Evolutionary conservation across 2,329 filamentous ascomycete species (phyloP).

Genomic region (Pseudogymnoascus sp.): DNA sequence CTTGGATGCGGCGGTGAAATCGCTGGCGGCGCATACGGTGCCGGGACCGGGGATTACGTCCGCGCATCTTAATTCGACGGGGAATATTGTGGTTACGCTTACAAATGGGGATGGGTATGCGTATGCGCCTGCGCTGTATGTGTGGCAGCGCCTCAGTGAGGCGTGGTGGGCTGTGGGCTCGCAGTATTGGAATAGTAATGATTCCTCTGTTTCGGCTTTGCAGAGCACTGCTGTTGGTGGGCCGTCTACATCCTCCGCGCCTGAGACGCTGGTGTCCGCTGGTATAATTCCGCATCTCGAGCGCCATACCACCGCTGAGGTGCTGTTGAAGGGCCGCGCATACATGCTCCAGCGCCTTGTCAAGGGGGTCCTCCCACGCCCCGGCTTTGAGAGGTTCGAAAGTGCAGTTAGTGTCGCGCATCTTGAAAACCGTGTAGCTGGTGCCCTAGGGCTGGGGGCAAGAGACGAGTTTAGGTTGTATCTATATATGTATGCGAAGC

Average conservation of each 20-base stretch:
- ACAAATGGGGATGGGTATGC: slow-evolving; percentile 92
- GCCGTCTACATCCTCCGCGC: slow-evolving; percentile 20
- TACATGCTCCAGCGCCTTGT: slow-evolving; percentile 87
- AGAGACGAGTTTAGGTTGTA: slow-evolving; percentile 91
- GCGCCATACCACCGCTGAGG: slow-evolving; percentile 88
- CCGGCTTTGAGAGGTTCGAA: slow-evolving; percentile 89
- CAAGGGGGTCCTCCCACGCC: slow-evolving; percentile 76
- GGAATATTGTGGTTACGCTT: slow-evolving; percentile 78
- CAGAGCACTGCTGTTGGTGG: slow-evolving; percentile 58
- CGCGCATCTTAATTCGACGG: slow-evolving; percentile 80
- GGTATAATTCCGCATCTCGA: slow-evolving; percentile 91
- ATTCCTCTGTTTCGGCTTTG: slow-evolving; percentile 75
- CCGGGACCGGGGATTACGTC: slow-evolving; percentile 79
- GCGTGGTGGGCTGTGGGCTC: slow-evolving; percentile 97
- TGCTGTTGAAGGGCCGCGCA: slow-evolving; percentile 81
- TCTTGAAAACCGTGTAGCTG: slow-evolving; percentile 88
- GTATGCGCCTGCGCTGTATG: slow-evolving; percentile 76
- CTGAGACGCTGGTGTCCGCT: slow-evolving; percentile 60
- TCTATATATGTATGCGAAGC: slow-evolving; percentile 96
- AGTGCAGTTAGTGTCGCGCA: slow-evolving; percentile 87
- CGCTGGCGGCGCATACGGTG: slow-evolving; percentile 67
- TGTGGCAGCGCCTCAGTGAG: slow-evolving; percentile 93
- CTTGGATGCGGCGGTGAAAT: slow-evolving; percentile 75
- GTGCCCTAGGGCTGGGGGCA: slow-evolving; percentile 72
- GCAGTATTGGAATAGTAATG: slow-evolving; percentile 98